Base-by-base conservation (phyloP, 768 basidiomycete genomes). In the Lentinula guzmanii region DNA sequence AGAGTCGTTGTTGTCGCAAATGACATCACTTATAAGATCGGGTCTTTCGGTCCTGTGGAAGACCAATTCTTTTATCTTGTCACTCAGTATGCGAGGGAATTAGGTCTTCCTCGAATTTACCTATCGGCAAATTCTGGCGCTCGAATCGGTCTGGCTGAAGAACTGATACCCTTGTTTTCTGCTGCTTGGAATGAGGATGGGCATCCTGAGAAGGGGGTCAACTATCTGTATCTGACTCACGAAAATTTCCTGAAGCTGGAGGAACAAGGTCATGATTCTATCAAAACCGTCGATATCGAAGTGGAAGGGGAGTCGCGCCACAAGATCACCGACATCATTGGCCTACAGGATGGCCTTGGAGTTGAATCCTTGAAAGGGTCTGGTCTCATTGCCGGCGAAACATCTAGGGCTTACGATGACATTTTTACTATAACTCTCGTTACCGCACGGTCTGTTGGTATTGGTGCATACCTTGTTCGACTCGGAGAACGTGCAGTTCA, bases 401-500 rank as follows among this genome's bases (percentile, higher is more conserved):
- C 97, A 0, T 96, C 95, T 37, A 86, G 97, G 37, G 97, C 97
- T 0, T 99, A 99, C 74, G 96, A 98, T 68, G 97, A 99, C 71
- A 98, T 99, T 71, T 99, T 99, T 82, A 99, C 97, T 53, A 96
- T 98, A 75, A 98, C 97, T 9, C 86, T 99, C 68, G 97, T 99
- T 65, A 97, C 95, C 48, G 97, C 95, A 65, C 93, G 97, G 52
- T 98, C 97, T 5, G 97, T 99, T 67, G 97, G 97, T 73, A 99
- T 98, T 67, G 97, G 97, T 67, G 97, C 97, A 13, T 98, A 99
- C 74, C 91, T 99, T 61, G 95, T 99, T 59, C 94, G 97, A 65
- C 84, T 99, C 48, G 97, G 97, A 64, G 92, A 99, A 78, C 89
- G 97, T 65, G 93, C 97, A 1, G 93, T 99, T 51, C 97, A 99